These are phyloP conservation scores for Filobasidium wieringae DNA, from an alignment of 768 basidiomycete genomes.

Conservation along the genomic window DNA sequence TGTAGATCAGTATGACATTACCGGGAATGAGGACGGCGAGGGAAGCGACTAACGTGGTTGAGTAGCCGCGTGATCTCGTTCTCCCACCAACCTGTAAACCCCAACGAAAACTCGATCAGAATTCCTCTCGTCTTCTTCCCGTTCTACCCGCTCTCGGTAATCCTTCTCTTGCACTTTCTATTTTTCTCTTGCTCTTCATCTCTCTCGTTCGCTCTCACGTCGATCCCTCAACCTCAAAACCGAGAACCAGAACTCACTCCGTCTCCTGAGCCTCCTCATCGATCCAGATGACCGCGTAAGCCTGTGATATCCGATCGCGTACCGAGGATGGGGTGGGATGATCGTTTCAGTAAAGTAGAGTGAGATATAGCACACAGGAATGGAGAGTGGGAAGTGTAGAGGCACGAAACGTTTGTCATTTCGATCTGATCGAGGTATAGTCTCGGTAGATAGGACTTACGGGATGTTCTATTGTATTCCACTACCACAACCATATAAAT, in stretches of 20 bases:
- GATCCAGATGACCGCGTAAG: slow-evolving; percentile 19
- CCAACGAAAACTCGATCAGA: background rate
- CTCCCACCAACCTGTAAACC: slow-evolving; percentile 11
- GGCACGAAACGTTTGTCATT: background rate
- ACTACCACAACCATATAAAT: background rate
- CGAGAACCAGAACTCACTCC: slow-evolving; percentile 1
- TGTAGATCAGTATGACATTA: no score
- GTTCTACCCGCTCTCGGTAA: no score
- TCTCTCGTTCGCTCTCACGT: no score
- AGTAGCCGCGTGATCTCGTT: slow-evolving; percentile 17
- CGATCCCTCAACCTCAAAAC: background rate
- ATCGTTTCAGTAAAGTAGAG: no score
- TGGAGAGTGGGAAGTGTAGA: no score
- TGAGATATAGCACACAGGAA: no score
- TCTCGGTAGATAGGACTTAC: background rate
- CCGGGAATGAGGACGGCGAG: background rate
- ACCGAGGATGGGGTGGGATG: no score
- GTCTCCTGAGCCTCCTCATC: slow-evolving; percentile 19
- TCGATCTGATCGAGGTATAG: background rate
- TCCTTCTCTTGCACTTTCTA: no score
- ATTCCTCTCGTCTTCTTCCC: background rate
- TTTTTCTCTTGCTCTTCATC: no score
- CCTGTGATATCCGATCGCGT: no score
- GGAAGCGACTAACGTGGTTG: background rate
- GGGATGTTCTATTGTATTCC: slow-evolving; percentile 18